Evolutionary conservation across 441 rosid genomes (phyloP), one percentile per base, ranked within the genome.

Genomic region (Rhodomyrtus psidioides): DNA sequence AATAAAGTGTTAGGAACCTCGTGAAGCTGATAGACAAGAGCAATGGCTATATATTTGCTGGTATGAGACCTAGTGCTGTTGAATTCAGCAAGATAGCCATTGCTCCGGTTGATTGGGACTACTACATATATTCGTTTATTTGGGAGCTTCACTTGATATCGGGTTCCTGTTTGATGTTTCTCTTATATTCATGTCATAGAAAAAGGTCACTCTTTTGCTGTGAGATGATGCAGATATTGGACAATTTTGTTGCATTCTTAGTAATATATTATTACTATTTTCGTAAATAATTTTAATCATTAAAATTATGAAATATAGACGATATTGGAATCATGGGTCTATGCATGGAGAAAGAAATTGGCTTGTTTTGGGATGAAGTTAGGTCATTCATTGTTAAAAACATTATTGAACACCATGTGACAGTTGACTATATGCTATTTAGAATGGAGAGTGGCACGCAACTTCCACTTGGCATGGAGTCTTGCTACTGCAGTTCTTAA

Each of bases 81-180:
- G 99, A 93, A 90, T 97, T 94, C 90, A 96, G 99, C 96, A 96
- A 97, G 94, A 91, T 97, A 85, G 97, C 99, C 12, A 90, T 96
- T 83, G 92, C 95, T 83, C 92, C 94, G 85, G 88, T 88, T 65
- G 96, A 95, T 85, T 97, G 99, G 99, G 99, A 96, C 76, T 97
- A 96, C 88, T 94, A 91, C 93, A 95, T 94, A 96, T 96, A 97
- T 96, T 98, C 99, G 93, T 88, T 85, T 39, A 24, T 39, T 21
- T 70, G 79, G 49, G 42, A 5, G 79, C 15, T 70, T 8, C 79
- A 10, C 49, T 42, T 26, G 44, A 54, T 87, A 82, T 86, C 12
- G 21, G 15, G 10, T 59, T 83, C 60, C 84, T 55, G 27, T 7
- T 42, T 12, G 58, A 24, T 75, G 58, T 27, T 34, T 51, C 2